These are phyloP conservation scores for Phaeosphaeria sp. DNA, from an alignment of 2,329 filamentous ascomycete genomes.

Conservation along the genomic window DNA sequence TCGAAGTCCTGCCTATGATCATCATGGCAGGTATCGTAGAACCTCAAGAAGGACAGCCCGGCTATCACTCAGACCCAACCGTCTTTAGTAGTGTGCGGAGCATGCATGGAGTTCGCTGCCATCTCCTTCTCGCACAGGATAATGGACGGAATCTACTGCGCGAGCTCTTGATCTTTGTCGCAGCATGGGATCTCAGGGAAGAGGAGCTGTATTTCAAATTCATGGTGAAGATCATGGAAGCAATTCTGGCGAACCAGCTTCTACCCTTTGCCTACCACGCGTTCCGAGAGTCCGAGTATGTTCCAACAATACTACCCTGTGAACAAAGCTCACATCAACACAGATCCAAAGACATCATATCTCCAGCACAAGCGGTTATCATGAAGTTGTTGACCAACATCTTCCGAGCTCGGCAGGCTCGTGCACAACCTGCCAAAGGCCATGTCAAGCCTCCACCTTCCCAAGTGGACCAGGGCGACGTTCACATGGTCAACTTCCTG, in stretches of 20 bases:
- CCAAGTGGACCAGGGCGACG: slow-evolving; percentile 64
- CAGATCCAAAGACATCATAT: slow-evolving; percentile 89
- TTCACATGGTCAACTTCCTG: slow-evolving; percentile 81
- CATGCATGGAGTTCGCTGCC: slow-evolving; percentile 87
- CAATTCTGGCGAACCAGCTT: slow-evolving; percentile 85
- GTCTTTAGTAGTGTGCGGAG: slow-evolving; percentile 69
- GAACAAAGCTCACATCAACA: slow-evolving; percentile 18
- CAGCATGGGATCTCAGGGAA: slow-evolving; percentile 94
- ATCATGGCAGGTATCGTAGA: slow-evolving; percentile 94
- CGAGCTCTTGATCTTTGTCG: slow-evolving; percentile 93
- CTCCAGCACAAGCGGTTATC: slow-evolving; percentile 90
- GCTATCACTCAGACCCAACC: slow-evolving; percentile 55
- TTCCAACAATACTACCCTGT: not conserved
- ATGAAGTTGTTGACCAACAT: slow-evolving; percentile 90
- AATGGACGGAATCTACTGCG: slow-evolving; percentile 88
- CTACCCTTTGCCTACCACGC: slow-evolving; percentile 93
- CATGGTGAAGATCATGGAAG: slow-evolving; percentile 93
- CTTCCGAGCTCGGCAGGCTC: slow-evolving; percentile 68
- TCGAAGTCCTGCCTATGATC: slow-evolving; percentile 96
- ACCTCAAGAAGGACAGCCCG: slow-evolving; percentile 71
- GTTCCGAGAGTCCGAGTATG: slow-evolving; percentile 69
- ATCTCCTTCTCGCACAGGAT: slow-evolving; percentile 87
- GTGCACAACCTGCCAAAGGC: slow-evolving; percentile 41
- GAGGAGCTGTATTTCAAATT: slow-evolving; percentile 95
- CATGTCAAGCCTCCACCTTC: slow-evolving; percentile 53